Evolutionary conservation across 164 flowering plant species (phyloP).

Genomic region (Magnolia kwangsiensis): DNA sequence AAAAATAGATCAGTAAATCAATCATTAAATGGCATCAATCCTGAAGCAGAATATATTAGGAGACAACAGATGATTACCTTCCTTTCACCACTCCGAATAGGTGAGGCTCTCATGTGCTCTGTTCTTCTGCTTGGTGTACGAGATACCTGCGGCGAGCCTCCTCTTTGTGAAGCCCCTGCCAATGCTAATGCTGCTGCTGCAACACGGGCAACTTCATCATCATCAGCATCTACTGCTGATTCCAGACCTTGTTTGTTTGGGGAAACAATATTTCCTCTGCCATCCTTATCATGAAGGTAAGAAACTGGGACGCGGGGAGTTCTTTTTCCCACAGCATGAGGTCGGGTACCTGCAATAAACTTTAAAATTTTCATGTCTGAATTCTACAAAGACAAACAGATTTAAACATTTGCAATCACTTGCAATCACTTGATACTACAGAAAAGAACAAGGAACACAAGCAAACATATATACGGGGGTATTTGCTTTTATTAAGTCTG

Average conservation of each 20-base stretch:
- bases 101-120: slow-evolving; percentile 24
- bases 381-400: neutral
- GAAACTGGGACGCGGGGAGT: slow-evolving; percentile 91
- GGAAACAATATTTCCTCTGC: slow-evolving; percentile 27
- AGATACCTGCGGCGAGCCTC: slow-evolving; percentile 71
- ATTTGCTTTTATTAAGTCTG: no score
- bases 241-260: slow-evolving; percentile 34
- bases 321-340: slow-evolving; percentile 87
- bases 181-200: slow-evolving; percentile 75
- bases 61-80: slow-evolving; percentile 29
- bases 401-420: no score
- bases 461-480: no score
- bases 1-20: neutral
- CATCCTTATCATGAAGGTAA: slow-evolving; percentile 38
- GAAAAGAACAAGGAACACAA: no score
- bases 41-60: neutral
- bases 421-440: no score
- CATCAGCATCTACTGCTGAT: slow-evolving; percentile 40
- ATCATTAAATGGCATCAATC: neutral
- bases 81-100: slow-evolving; percentile 20
- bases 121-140: slow-evolving; percentile 39
- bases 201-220: slow-evolving; percentile 66
- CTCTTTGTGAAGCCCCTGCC: slow-evolving; percentile 75
- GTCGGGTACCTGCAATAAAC: slow-evolving; percentile 51
- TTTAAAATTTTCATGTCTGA: neutral